These are phyloP conservation scores for Gynandropsis gynandra DNA, from an alignment of 345 rosid species.

Conservation along the genomic window DNA sequence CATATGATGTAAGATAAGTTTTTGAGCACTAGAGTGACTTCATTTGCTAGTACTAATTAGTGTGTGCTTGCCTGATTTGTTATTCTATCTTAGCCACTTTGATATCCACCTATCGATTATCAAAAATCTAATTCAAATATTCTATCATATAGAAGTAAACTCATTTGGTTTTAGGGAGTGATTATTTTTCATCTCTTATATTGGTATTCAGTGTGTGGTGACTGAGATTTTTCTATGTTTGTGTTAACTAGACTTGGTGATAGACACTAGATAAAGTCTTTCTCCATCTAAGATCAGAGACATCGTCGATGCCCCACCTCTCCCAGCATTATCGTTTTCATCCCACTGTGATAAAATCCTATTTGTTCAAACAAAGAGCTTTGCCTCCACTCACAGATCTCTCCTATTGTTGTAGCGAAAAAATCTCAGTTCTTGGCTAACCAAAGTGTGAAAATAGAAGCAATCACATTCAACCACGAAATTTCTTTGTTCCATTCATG, in stretches of 20 bases:
- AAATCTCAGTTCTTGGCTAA: too few species aligned
- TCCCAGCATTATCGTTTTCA: conserved; percentile 88
- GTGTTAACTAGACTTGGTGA: conserved; percentile 30
- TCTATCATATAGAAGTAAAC: too few species aligned
- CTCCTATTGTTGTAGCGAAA: too few species aligned
- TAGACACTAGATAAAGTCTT: conserved; percentile 52
- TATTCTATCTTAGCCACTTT: too few species aligned
- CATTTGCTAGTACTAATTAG: too few species aligned
- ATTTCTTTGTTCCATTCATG: too few species aligned
- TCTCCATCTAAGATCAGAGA: conserved; percentile 83
- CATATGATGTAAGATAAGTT: neutral
- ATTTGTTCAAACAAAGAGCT: conserved; percentile 80
- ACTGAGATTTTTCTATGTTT: conserved; percentile 8
- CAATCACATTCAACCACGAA: too few species aligned
- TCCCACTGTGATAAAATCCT: conserved; percentile 77
- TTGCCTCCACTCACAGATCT: conserved; percentile 82
- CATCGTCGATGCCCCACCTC: conserved; percentile 89
- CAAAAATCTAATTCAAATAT: neutral
- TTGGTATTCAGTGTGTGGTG: too few species aligned
- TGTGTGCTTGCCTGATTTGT: too few species aligned
- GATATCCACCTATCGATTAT: neutral
- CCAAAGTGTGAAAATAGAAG: too few species aligned
- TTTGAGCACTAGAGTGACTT: conserved; percentile 1
- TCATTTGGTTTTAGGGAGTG: too few species aligned
- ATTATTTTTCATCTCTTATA: too few species aligned